These are phyloP conservation scores for Naganishia sp. DNA, from an alignment of 1,284 basidiomycete species.

Conservation along the genomic window DNA sequence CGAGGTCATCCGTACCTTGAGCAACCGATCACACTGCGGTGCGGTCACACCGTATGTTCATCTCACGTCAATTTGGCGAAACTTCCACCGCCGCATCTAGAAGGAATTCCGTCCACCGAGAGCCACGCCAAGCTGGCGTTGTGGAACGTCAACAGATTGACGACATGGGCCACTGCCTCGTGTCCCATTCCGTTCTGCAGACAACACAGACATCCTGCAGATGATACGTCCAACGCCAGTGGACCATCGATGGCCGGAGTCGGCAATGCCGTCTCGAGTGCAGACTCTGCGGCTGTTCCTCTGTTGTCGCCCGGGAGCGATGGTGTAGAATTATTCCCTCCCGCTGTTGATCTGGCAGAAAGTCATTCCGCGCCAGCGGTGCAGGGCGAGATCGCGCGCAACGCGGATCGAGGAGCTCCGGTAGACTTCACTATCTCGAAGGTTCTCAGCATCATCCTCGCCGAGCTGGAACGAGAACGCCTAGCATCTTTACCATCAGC, in stretches of 20 bases:
- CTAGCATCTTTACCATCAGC: background rate
- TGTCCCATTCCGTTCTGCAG: constrained; percentile 47
- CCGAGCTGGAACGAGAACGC: constrained; percentile 34
- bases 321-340: constrained; percentile 43
- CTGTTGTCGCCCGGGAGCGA: constrained; percentile 2
- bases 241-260: background rate
- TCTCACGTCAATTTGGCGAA: constrained; percentile 47
- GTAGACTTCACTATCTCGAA: constrained; percentile 67
- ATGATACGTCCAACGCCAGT: background rate
- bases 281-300: background rate
- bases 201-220: background rate
- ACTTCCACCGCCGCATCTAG: constrained; percentile 41
- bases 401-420: constrained; percentile 13
- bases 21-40: constrained; percentile 60
- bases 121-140: constrained; percentile 20
- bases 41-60: constrained; percentile 62
- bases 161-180: constrained; percentile 43
- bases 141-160: constrained; percentile 35
- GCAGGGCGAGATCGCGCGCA: background rate
- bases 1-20: constrained; percentile 43
- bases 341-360: constrained; percentile 30
- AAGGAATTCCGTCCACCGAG: constrained; percentile 31
- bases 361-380: background rate
- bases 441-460: constrained; percentile 54
- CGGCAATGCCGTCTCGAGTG: no score